Evolutionary conservation across 2,329 filamentous ascomycete genomes (phyloP).

Genomic region (Hortaea werneckii): DNA sequence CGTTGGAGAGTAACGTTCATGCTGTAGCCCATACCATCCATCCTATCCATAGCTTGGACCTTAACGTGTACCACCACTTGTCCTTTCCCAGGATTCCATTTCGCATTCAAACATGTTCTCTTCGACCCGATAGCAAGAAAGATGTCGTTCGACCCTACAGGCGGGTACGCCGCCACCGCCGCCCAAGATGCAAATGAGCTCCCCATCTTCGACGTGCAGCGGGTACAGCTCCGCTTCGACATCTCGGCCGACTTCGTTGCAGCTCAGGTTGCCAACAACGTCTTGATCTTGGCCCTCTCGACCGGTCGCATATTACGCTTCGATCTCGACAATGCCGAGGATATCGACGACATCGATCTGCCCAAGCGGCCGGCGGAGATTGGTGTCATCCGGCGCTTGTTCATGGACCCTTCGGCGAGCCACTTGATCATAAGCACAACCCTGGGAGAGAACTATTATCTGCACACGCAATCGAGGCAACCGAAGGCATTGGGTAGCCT

Average conservation of each 20-base stretch:
- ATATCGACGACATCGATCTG: constrained; percentile 97
- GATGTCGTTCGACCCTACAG: background rate
- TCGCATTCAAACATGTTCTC: no score
- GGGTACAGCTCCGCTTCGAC: constrained; percentile 86
- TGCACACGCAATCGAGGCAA: constrained; percentile 86
- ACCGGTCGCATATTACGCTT: constrained; percentile 90
- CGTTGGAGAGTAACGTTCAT: no score
- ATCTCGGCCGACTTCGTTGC: constrained; percentile 93
- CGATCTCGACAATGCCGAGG: constrained; percentile 82
- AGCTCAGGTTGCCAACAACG: constrained; percentile 94
- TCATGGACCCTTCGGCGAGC: constrained; percentile 92
- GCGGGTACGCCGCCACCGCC: constrained; percentile 4
- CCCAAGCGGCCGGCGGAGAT: constrained; percentile 87
- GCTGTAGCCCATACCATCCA: no score
- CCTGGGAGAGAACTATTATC: constrained; percentile 91
- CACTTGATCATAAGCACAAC: constrained; percentile 88
- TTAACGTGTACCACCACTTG: no score
- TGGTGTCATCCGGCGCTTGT: constrained; percentile 88
- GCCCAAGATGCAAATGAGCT: constrained; percentile 44
- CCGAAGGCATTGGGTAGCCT: constrained; percentile 72
- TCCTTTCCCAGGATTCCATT: no score
- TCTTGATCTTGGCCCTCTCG: constrained; percentile 81
- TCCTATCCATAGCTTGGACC: no score
- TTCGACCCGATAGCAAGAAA: no score
- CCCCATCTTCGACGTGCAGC: constrained; percentile 91